phyloP scores from a whole-genome alignment of 805 yeast genomes.

The Hanseniaspora guilliermondii region DNA sequence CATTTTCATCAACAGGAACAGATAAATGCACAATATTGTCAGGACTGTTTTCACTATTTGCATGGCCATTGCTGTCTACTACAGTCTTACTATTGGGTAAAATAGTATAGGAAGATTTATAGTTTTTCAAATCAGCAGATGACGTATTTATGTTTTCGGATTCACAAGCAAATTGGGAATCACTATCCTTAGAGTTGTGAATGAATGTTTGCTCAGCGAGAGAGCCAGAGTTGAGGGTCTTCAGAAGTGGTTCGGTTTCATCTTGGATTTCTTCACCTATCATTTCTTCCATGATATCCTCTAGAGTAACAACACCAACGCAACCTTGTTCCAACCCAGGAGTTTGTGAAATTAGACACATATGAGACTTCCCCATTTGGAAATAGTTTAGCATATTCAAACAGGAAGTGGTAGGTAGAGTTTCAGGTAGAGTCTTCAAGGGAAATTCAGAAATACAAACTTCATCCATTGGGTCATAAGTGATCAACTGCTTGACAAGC shows the following conservation, averaged over 20 bases:
- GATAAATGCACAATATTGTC: background rate
- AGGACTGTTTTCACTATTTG: background rate
- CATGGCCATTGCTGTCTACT: background rate
- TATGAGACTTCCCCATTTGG: conserved; percentile 95
- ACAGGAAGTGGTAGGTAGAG: conserved; percentile 83
- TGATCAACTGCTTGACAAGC: conserved; percentile 77
- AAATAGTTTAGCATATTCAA: conserved; percentile 86
- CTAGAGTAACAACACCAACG: conserved; percentile 80
- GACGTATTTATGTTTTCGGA: background rate
- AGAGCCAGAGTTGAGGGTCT: conserved; percentile 22
- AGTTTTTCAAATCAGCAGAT: conserved; percentile 1
- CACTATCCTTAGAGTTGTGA: background rate
- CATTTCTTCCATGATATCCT: conserved; percentile 94
- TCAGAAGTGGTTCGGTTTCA: conserved; percentile 87
- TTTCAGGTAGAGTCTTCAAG: conserved; percentile 90
- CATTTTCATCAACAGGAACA: conserved; percentile 8
- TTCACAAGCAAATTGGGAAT: background rate
- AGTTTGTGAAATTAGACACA: conserved; percentile 78
- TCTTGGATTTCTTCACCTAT: conserved; percentile 97
- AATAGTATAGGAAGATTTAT: conserved; percentile 10
- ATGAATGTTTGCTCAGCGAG: background rate
- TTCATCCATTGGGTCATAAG: conserved; percentile 94
- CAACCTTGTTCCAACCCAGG: conserved; percentile 84
- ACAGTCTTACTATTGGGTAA: conserved; percentile 1
- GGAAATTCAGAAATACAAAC: conserved; percentile 88